Conservation (phyloP, 345 rosid genomes). For the Ricinus communis region DNA sequence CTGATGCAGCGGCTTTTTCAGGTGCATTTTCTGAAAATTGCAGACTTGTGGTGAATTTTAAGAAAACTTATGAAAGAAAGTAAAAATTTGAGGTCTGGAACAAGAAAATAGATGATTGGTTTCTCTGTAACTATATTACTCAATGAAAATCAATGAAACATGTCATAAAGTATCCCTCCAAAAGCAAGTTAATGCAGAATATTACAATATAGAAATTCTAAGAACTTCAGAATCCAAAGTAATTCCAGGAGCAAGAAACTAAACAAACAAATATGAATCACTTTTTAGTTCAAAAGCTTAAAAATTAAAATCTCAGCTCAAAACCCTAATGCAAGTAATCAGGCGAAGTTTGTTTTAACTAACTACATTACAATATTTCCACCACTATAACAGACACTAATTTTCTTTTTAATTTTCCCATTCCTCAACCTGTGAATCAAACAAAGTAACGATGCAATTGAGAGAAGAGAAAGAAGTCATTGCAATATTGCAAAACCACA, state of each 20-base stretch:
- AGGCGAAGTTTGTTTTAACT: not conserved
- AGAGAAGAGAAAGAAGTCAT: not conserved
- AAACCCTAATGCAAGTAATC: constrained; percentile 4
- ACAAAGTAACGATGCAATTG: not conserved
- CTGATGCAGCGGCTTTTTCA: constrained; percentile 29
- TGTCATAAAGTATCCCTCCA: not conserved
- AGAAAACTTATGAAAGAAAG: not conserved
- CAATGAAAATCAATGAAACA: not conserved
- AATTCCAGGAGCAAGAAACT: not conserved
- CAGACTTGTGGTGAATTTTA: not conserved
- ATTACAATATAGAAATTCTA: not conserved
- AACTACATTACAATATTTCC: not conserved
- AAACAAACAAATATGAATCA: too few relatives aligned
- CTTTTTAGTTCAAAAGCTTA: too few relatives aligned
- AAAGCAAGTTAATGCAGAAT: not conserved
- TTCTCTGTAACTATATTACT: too few relatives aligned
- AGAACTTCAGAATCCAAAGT: too few relatives aligned
- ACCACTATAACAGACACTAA: too few relatives aligned
- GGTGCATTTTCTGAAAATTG: constrained; percentile 32
- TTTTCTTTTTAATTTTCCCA: too few relatives aligned
- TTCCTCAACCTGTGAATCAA: not conserved
- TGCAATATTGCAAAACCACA: not conserved
- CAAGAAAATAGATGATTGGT: not conserved
- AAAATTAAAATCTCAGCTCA: not conserved
- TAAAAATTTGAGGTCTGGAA: constrained; percentile 6